Percentiles rank a stretch among this genome's conserved stretches.
These are phyloP conservation scores for Ophiorrhiza pumila DNA, from an alignment of 257 asterid species.

Conservation along the genomic window DNA sequence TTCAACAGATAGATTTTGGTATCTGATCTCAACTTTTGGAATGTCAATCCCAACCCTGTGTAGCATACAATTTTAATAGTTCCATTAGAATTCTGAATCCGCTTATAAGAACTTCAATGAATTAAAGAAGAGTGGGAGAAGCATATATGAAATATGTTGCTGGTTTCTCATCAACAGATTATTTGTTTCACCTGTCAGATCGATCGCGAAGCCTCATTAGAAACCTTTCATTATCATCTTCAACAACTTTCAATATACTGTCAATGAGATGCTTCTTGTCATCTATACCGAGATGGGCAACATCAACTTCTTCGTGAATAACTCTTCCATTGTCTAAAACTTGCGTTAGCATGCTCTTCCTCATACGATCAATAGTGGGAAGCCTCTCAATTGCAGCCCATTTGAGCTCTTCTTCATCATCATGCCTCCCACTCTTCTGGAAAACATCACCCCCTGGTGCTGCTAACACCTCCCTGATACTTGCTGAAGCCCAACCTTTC, in stretches of 20 bases:
- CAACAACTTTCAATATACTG: constrained; percentile 52
- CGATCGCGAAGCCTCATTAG: constrained; percentile 58
- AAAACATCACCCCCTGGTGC: constrained; percentile 65
- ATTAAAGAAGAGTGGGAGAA: not conserved
- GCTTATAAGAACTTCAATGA: not conserved
- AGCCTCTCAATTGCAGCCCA: constrained; percentile 92
- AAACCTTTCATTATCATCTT: constrained; percentile 68
- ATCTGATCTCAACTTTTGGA: constrained; percentile 63
- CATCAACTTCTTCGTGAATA: constrained; percentile 61
- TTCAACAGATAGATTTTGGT: constrained; percentile 60
- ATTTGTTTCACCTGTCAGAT: constrained; percentile 46
- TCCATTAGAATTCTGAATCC: not conserved
- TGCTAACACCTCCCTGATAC: constrained; percentile 55
- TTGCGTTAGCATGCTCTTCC: constrained; percentile 57
- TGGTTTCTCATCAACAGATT: not conserved
- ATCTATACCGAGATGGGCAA: constrained; percentile 48
- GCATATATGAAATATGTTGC: not conserved
- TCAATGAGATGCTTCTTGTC: constrained; percentile 70
- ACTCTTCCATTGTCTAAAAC: constrained; percentile 62
- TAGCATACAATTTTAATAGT: not conserved
- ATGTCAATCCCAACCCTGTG: constrained; percentile 62
- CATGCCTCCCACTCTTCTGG: constrained; percentile 52
- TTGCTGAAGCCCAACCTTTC: constrained; percentile 66
- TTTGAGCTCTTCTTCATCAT: constrained; percentile 69
- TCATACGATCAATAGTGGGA: constrained; percentile 72